Base-by-base conservation (phyloP, 108 stramenopile species). In the Fragilaria crotonensis region DNA sequence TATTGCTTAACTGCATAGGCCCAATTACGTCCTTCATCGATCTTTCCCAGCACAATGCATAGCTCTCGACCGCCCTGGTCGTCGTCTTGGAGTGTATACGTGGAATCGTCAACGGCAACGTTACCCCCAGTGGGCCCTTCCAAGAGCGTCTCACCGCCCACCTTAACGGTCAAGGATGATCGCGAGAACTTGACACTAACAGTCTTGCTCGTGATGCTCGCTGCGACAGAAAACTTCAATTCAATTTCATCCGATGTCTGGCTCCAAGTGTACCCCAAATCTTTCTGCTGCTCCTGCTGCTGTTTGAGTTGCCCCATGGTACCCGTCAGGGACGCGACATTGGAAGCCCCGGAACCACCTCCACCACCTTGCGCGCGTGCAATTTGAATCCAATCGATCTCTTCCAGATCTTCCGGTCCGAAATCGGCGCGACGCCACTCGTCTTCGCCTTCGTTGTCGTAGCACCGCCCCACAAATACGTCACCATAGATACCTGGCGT, bases 211-310 rank as follows among this genome's bases (percentile, higher is more conserved):
- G 78, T 81, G 17, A 76, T 79, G 9, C 60, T 62, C 23, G 45
- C 48, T 21, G 64, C 71, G 2, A 89, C 78, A 17, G 67, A 44
- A 67, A 84, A 84, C 36, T 73, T 62, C 26, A 89, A 46, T 55
- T 89, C 88, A 17, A 89, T 76, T 59, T 89, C 88, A 5, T 85
- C 84, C n/a, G 71, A 67, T 28, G 76, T 81, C 62, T 89, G 84
- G 20, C 57, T 64, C 88, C 84, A 89, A 1, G 65, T 64, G 41
- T 78, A 83, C 27, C 72, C 65, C 30, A 72, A 66, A 54, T 51
- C 70, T 20, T 53, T 41, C 3, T 49, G 55, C 44, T 59, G 52
- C 26, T 27, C 48, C 29, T 62, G 53, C 57, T 63, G 55, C 27
- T 56, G 52, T 21, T 0, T 0, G 26, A 64, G 32, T 48, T 67